A percentile compares a stretch with the other conserved stretches of the same genome.
These are phyloP conservation scores for Phytophthora idaei DNA, from an alignment of 352 stramenopile genomes.

Conservation along the genomic window DNA sequence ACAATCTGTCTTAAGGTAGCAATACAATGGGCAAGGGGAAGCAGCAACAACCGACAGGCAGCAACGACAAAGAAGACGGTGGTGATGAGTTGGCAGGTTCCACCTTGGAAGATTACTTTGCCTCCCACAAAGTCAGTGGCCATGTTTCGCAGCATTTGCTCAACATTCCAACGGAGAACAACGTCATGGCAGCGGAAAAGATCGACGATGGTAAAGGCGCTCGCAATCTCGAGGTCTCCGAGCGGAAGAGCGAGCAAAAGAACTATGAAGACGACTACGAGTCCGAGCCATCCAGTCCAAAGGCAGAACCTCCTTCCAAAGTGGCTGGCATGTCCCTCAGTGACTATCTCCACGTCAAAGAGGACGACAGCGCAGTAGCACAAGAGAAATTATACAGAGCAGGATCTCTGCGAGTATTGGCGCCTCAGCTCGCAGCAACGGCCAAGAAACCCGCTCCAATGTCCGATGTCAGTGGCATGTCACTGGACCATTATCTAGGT, in stretches of 20 bases:
- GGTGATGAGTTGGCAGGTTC: constrained; percentile 27
- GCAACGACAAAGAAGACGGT: constrained; percentile 9
- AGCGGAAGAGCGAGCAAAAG: constrained; percentile 19
- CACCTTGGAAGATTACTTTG: constrained; percentile 46
- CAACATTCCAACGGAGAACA: constrained; percentile 48
- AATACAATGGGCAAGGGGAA: constrained; percentile 32
- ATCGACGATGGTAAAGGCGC: constrained; percentile 5
- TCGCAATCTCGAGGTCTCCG: not conserved
- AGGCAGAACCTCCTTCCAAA: constrained; percentile 16
- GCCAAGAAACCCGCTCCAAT: constrained; percentile 24
- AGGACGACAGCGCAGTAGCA: constrained; percentile 18
- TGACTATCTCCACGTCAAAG: constrained; percentile 65
- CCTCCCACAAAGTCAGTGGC: constrained; percentile 32
- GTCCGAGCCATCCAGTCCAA: constrained; percentile 30
- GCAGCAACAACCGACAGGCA: constrained; percentile 24
- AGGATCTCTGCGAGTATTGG: constrained; percentile 13
- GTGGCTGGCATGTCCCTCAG: constrained; percentile 58
- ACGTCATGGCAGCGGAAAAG: constrained; percentile 61
- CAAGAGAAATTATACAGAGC: constrained; percentile 24
- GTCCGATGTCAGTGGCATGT: constrained; percentile 59
- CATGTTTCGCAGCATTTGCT: constrained; percentile 67
- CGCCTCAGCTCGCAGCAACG: constrained; percentile 20
- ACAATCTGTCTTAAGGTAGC: not conserved
- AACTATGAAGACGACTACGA: constrained; percentile 57
- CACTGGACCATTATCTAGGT: constrained; percentile 65